A percentile compares a stretch with the other conserved stretches of the same genome.
Evolutionary conservation across 1,139 yeast genomes (phyloP).

Genomic region (Magnusiomyces starmeri): DNA sequence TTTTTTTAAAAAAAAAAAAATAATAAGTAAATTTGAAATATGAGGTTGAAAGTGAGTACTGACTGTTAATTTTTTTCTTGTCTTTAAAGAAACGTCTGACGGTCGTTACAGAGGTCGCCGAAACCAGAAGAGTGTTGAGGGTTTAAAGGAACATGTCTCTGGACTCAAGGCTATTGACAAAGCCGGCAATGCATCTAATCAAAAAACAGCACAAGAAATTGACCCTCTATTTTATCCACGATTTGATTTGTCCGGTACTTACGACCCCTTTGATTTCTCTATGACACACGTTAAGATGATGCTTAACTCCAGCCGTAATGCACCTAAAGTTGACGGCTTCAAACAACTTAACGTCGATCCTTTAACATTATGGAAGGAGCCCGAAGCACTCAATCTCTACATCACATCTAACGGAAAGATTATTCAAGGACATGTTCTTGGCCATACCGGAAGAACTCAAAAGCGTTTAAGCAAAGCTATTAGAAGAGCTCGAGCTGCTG

Average conservation of each 20-base stretch:
- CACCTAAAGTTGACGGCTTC: background rate
- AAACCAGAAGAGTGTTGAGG: no score
- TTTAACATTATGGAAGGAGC: constrained; percentile 33
- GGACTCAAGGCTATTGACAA: no score
- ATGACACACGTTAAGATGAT: constrained; percentile 23
- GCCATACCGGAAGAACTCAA: constrained; percentile 52
- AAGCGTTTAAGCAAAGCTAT: constrained; percentile 56
- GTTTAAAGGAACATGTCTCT: no score
- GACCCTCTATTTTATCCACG: constrained; percentile 24
- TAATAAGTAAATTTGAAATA: no score
- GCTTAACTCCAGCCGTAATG: constrained; percentile 23
- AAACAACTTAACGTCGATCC: constrained; percentile 29
- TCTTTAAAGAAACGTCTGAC: no score
- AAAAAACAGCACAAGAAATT: no score
- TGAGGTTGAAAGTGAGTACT: no score
- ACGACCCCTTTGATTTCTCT: constrained; percentile 31
- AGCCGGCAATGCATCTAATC: no score
- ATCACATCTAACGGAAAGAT: constrained; percentile 59
- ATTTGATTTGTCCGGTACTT: constrained; percentile 24
- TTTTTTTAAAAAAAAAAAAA: background rate
- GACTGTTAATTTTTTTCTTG: no score
- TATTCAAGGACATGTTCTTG: constrained; percentile 50
- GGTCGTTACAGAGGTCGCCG: no score
- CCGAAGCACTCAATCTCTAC: constrained; percentile 51
- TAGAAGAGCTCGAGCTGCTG: constrained; percentile 60